Evolutionary conservation across 371 early-diverging fungal genomes (phyloP).

Genomic region (Lichtheimia hyalospora): DNA sequence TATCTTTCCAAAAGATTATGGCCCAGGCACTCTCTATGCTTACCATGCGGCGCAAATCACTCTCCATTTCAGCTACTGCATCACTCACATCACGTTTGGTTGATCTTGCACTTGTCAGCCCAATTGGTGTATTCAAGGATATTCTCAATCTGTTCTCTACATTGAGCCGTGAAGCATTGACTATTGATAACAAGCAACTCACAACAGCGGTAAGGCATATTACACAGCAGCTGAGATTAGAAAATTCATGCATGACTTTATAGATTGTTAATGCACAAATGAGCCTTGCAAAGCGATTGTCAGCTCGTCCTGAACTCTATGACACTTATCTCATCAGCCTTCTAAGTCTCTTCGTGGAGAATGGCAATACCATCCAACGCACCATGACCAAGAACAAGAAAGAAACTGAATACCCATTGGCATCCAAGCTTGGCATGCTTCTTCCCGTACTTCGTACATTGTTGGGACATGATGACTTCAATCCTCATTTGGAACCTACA

Average conservation of each 20-base stretch:
- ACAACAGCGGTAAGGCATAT: constrained; percentile 40
- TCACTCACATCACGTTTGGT: constrained; percentile 58
- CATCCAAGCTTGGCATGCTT: constrained; percentile 64
- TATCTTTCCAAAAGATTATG: constrained; percentile 44
- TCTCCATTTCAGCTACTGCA: constrained; percentile 47
- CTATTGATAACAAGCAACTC: constrained; percentile 50
- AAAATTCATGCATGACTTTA: neutral
- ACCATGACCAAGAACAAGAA: constrained; percentile 49
- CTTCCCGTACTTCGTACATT: constrained; percentile 68
- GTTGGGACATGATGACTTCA: constrained; percentile 59
- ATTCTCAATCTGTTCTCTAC: constrained; percentile 52
- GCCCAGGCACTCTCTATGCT: constrained; percentile 63
- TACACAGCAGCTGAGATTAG: constrained; percentile 21
- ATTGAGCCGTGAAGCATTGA: constrained; percentile 48
- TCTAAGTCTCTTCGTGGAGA: constrained; percentile 69
- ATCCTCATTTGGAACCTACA: constrained; percentile 58
- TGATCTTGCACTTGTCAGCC: constrained; percentile 61
- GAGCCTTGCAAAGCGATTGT: constrained; percentile 54
- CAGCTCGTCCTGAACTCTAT: constrained; percentile 54
- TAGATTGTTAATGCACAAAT: constrained; percentile 42
- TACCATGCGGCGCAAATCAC: constrained; percentile 52
- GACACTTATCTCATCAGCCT: constrained; percentile 55
- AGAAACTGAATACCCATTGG: constrained; percentile 50
- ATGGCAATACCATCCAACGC: constrained; percentile 66
- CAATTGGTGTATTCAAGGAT: constrained; percentile 50